phyloP scores from a whole-genome alignment of 148 eudicot species.

The Rhododendron kiyosumense region DNA sequence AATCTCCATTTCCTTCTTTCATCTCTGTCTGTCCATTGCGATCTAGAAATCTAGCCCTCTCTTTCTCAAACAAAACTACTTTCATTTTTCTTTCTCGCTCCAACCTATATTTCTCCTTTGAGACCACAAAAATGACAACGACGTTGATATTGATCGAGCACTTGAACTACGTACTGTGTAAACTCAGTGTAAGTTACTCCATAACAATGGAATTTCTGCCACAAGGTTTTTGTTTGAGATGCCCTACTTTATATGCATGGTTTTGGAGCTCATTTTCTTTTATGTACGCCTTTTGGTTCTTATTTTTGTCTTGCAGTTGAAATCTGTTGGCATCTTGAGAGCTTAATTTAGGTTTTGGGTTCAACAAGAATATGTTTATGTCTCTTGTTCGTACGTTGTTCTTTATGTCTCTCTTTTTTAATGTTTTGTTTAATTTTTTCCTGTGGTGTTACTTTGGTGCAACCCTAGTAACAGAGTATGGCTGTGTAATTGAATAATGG shows the following conservation, averaged over 20 bases:
- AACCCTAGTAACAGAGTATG: not conserved
- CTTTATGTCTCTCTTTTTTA: no score
- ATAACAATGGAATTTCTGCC: not conserved
- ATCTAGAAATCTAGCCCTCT: no score
- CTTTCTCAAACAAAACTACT: no score
- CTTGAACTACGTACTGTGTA: not conserved
- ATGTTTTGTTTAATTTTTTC: not conserved
- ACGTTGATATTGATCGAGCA: not conserved
- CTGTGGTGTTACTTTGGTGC: not conserved
- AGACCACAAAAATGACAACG: no score
- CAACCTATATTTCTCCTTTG: no score
- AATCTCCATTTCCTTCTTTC: no score
- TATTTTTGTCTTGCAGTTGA: not conserved
- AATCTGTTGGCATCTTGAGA: not conserved
- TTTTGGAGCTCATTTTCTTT: not conserved
- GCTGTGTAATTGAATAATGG: not conserved
- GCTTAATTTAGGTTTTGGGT: not conserved
- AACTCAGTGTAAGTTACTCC: not conserved
- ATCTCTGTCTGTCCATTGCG: no score
- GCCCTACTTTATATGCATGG: no score
- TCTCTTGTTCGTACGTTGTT: not conserved
- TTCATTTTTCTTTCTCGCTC: no score
- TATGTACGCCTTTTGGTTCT: no score
- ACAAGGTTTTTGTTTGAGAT: no score
- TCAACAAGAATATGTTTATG: not conserved